Evolutionary conservation across 192 early-diverging fungal genomes (phyloP).

Genomic region (Linnemannia exigua): DNA sequence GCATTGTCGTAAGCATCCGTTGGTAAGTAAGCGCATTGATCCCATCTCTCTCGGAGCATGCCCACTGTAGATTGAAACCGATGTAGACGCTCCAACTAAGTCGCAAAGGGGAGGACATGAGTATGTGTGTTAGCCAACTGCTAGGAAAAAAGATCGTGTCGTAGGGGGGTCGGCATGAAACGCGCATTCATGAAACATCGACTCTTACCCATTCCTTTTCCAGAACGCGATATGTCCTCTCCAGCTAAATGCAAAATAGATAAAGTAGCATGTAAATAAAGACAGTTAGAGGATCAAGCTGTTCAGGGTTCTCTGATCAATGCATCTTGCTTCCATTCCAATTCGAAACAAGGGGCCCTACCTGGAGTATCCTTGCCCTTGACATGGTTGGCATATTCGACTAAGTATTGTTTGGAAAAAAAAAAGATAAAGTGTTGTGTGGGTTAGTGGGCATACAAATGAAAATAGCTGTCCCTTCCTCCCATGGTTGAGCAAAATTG

Average conservation of each 20-base stretch:
- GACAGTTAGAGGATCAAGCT: not conserved
- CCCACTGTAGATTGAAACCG: slow-evolving; percentile 44
- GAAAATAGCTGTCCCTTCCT: not conserved
- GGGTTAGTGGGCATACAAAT: not conserved
- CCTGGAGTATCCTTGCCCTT: slow-evolving; percentile 43
- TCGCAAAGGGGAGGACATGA: not conserved
- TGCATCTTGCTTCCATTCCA: not conserved
- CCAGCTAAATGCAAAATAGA: slow-evolving; percentile 10
- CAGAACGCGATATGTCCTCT: slow-evolving; percentile 32
- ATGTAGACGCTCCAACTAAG: slow-evolving; percentile 22
- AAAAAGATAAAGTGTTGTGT: not conserved
- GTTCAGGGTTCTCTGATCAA: not conserved
- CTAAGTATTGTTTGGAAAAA: not conserved
- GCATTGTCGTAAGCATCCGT: slow-evolving; percentile 40
- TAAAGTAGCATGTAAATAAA: not conserved
- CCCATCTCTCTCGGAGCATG: slow-evolving; percentile 41
- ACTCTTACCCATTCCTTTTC: slow-evolving; percentile 51
- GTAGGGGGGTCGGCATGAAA: not conserved
- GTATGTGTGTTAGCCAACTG: not conserved
- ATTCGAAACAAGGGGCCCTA: not conserved
- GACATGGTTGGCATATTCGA: slow-evolving; percentile 50
- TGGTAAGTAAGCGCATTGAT: slow-evolving; percentile 41
- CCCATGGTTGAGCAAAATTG: not conserved
- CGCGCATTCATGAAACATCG: not conserved
- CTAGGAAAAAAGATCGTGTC: not conserved